These are phyloP conservation scores for Salvia hispanica DNA, from an alignment of 257 asterid genomes.

Conservation along the genomic window DNA sequence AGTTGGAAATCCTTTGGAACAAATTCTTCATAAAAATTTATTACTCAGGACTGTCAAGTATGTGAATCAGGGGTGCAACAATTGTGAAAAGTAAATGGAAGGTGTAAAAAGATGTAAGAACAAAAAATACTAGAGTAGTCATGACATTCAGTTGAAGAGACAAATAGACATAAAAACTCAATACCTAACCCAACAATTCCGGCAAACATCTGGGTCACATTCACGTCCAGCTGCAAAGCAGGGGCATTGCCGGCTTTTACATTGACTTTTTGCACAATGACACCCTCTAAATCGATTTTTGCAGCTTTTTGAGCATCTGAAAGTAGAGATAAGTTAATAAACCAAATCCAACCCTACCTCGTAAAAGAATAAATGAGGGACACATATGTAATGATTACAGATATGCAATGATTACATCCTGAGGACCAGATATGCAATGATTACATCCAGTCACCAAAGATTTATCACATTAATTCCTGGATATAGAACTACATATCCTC, in stretches of 20 bases:
- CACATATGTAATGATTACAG: no score
- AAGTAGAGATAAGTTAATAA: slow-evolving; percentile 23
- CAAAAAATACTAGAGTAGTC: background rate
- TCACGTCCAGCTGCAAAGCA: slow-evolving; percentile 99
- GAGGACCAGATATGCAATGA: no score
- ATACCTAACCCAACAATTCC: slow-evolving; percentile 98
- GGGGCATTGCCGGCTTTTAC: slow-evolving; percentile 98
- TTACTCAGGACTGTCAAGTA: background rate
- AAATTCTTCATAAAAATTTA: background rate
- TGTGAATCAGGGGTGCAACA: background rate
- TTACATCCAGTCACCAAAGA: no score
- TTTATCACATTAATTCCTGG: background rate
- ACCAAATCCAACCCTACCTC: background rate
- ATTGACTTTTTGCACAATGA: slow-evolving; percentile 98
- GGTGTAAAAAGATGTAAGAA: background rate
- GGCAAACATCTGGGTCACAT: slow-evolving; percentile 99
- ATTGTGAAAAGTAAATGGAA: background rate
- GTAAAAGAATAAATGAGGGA: slow-evolving; percentile 22
- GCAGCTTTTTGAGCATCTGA: slow-evolving; percentile 93
- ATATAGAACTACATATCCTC: slow-evolving; percentile 12
- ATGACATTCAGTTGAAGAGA: background rate
- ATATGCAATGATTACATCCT: no score
- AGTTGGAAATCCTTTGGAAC: slow-evolving; percentile 15
- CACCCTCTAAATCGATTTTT: slow-evolving; percentile 98
- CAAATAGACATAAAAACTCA: slow-evolving; percentile 12